Conservation (phyloP, 192 early-diverging fungal genomes). For the Funneliformis mosseae region DNA sequence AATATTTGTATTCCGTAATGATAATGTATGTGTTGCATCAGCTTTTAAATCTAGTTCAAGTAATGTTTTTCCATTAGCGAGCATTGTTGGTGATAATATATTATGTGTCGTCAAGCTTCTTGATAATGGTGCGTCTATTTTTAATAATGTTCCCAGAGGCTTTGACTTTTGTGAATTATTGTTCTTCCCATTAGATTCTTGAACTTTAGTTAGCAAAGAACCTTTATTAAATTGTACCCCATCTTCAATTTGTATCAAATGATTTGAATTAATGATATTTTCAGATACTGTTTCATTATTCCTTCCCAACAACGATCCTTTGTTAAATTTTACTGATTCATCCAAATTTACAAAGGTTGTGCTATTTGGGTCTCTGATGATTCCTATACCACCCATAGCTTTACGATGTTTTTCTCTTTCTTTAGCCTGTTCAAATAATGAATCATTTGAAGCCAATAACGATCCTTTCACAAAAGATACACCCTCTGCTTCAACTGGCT, state of each 20-base stretch:
- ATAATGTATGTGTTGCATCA: slow-evolving; percentile 15
- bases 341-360: background rate
- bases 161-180: background rate
- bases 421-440: slow-evolving; percentile 22
- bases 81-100: background rate
- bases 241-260: background rate
- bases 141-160: background rate
- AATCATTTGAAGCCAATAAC: slow-evolving; percentile 20
- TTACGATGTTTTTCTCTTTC: slow-evolving; percentile 23
- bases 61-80: background rate
- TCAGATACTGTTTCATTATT: background rate
- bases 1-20: background rate
- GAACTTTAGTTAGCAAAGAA: slow-evolving; percentile 10
- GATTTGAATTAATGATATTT: background rate
- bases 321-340: slow-evolving; percentile 17
- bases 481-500: slow-evolving; percentile 18
- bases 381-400: background rate
- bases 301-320: slow-evolving; percentile 21
- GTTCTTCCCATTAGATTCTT: too few relatives aligned
- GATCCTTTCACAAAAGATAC: slow-evolving; percentile 18
- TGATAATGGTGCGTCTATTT: background rate
- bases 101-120: too few relatives aligned
- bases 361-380: background rate
- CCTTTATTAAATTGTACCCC: slow-evolving; percentile 28
- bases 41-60: slow-evolving; percentile 9